Percentiles rank a stretch among this genome's conserved stretches.
Conservation (phyloP, 1,284 basidiomycete genomes). For the Cutaneotrichosporon sp. region DNA sequence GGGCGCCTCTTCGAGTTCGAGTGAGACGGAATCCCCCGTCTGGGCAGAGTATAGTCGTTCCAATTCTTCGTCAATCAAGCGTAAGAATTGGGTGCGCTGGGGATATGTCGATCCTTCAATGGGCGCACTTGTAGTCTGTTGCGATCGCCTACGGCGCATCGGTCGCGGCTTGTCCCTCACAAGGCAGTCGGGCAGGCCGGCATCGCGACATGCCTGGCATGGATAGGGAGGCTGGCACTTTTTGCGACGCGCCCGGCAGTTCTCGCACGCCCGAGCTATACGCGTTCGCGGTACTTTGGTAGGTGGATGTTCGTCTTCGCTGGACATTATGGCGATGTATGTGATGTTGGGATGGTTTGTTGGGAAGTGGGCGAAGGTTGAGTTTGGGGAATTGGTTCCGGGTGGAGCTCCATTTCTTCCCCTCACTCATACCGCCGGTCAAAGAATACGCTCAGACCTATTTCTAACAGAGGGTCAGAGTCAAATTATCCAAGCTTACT, state of each 20-base stretch:
- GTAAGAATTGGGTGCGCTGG: slow-evolving; percentile 18
- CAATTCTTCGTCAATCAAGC: slow-evolving; percentile 17
- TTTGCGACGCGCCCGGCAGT: slow-evolving; percentile 21
- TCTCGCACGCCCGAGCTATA: slow-evolving; percentile 22
- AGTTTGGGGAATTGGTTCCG: neutral
- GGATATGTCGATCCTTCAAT: slow-evolving; percentile 26
- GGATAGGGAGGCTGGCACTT: slow-evolving; percentile 25
- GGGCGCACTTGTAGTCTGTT: slow-evolving; percentile 17
- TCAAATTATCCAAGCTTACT: too few relatives aligned
- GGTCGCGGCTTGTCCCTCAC: slow-evolving; percentile 20
- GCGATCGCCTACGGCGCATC: slow-evolving; percentile 20
- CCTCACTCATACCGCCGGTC: too few relatives aligned
- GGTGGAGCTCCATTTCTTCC: too few relatives aligned
- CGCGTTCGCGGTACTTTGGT: slow-evolving; percentile 16
- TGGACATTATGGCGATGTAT: slow-evolving; percentile 2
- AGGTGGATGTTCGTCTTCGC: slow-evolving; percentile 9
- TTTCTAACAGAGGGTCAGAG: too few relatives aligned
- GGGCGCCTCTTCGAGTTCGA: slow-evolving; percentile 16
- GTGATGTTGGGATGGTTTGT: neutral
- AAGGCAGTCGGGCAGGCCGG: slow-evolving; percentile 19
- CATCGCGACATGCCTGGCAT: slow-evolving; percentile 21
- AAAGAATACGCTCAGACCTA: too few relatives aligned
- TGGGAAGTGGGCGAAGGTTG: neutral
- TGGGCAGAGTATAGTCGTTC: slow-evolving; percentile 17
- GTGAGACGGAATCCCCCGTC: slow-evolving; percentile 18